These are phyloP conservation scores for Penicillium pulvis DNA, from an alignment of 495 filamentous ascomycete genomes.

Conservation along the genomic window DNA sequence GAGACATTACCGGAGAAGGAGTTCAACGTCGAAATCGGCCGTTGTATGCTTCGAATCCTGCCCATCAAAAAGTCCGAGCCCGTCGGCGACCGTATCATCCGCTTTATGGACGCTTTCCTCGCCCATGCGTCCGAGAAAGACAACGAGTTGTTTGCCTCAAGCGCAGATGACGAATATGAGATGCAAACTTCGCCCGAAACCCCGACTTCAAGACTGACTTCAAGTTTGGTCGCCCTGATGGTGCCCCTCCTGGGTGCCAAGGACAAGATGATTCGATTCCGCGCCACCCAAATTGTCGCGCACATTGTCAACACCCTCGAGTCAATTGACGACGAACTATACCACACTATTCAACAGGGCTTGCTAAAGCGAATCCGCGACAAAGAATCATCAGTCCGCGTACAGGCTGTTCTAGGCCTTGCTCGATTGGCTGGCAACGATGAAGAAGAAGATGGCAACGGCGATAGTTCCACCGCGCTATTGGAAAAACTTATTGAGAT, in stretches of 20 bases:
- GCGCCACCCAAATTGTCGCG: conserved; percentile 84
- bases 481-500: conserved; percentile 85
- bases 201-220: conserved; percentile 75
- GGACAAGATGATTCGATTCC: conserved; percentile 90
- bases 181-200: conserved; percentile 72
- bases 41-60: conserved; percentile 80
- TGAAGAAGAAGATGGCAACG: conserved; percentile 66
- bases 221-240: conserved; percentile 67
- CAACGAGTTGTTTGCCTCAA: conserved; percentile 45
- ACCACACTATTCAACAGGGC: conserved; percentile 72
- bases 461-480: conserved; percentile 63
- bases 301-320: conserved; percentile 89
- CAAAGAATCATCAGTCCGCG: conserved; percentile 87
- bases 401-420: conserved; percentile 91
- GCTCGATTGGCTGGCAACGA: conserved; percentile 82
- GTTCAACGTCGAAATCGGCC: conserved; percentile 81
- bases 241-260: conserved; percentile 74
- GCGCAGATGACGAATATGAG: conserved; percentile 47
- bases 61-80: conserved; percentile 89
- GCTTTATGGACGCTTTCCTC: conserved; percentile 85
- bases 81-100: conserved; percentile 80
- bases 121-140: conserved; percentile 80
- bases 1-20: conserved; percentile 76
- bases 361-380: conserved; percentile 85
- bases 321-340: conserved; percentile 85